Percentiles rank a stretch among this genome's conserved stretches.
Evolutionary conservation across 176 grass and related monocot genomes (phyloP).

Genomic region (Chloris gayana): DNA sequence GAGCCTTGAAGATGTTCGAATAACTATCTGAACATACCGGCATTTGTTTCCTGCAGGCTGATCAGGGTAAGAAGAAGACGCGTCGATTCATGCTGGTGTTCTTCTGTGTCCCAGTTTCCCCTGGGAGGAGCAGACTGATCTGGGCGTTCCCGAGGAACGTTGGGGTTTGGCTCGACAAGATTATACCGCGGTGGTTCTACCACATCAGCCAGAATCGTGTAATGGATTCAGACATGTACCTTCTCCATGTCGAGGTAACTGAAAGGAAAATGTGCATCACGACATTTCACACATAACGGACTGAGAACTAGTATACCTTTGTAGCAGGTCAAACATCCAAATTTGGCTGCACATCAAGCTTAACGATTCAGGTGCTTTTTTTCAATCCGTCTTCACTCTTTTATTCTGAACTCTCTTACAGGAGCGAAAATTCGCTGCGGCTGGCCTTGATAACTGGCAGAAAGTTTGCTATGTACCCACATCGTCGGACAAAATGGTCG

Average conservation of each 20-base stretch:
- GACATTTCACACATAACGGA: background rate
- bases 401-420: constrained; percentile 25
- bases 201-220: constrained; percentile 60
- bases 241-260: constrained; percentile 83
- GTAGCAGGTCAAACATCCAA: background rate
- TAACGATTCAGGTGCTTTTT: background rate
- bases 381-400: background rate
- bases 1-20: background rate
- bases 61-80: constrained; percentile 37
- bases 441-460: constrained; percentile 63
- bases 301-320: background rate
- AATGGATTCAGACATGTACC: constrained; percentile 77
- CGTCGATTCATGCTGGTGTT: constrained; percentile 52
- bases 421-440: constrained; percentile 63
- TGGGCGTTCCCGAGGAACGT: constrained; percentile 60
- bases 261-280: background rate
- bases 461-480: constrained; percentile 81
- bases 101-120: constrained; percentile 77
- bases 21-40: background rate
- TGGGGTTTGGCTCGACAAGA: constrained; percentile 56
- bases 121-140: constrained; percentile 74
- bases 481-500: constrained; percentile 68
- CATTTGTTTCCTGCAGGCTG: background rate
- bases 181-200: constrained; percentile 65
- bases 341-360: background rate